These are phyloP conservation scores for Trichoderma koningii DNA, from an alignment of 2,329 filamentous ascomycete genomes.

Conservation along the genomic window DNA sequence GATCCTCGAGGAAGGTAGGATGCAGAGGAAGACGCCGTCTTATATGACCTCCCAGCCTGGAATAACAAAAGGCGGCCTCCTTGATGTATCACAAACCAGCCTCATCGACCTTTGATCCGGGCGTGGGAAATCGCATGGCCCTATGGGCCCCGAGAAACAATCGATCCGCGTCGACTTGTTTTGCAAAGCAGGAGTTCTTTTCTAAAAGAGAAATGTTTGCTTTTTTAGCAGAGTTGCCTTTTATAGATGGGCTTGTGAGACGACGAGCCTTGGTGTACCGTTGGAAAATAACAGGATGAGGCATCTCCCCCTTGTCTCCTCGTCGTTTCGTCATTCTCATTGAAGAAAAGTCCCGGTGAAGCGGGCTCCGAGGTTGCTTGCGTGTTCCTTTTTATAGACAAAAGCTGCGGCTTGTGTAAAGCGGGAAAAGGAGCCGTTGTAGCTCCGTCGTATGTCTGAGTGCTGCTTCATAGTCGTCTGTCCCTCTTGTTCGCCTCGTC, in stretches of 20 bases:
- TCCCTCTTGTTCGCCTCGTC: background rate
- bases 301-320: background rate
- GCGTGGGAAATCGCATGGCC: too few relatives aligned
- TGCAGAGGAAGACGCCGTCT: background rate
- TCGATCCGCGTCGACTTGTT: too few relatives aligned
- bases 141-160: too few relatives aligned
- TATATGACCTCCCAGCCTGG: background rate
- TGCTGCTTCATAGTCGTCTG: background rate
- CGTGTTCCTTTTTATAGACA: slow-evolving; percentile 19
- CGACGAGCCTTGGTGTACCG: slow-evolving; percentile 1
- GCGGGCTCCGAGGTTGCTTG: background rate
- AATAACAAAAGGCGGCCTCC: background rate
- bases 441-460: background rate
- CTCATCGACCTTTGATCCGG: background rate
- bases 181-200: background rate
- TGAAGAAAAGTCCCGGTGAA: background rate
- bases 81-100: slow-evolving; percentile 4
- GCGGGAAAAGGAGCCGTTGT: background rate
- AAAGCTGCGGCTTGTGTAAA: slow-evolving; percentile 2
- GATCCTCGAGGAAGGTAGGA: background rate
- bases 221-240: slow-evolving; percentile 16
- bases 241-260: slow-evolving; percentile 21
- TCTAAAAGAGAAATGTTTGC: slow-evolving; percentile 9
- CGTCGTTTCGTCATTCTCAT: background rate
- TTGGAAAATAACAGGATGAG: too few relatives aligned